phyloP scores from a whole-genome alignment of 306 rosid genomes.

The Canavalia ensiformis region DNA sequence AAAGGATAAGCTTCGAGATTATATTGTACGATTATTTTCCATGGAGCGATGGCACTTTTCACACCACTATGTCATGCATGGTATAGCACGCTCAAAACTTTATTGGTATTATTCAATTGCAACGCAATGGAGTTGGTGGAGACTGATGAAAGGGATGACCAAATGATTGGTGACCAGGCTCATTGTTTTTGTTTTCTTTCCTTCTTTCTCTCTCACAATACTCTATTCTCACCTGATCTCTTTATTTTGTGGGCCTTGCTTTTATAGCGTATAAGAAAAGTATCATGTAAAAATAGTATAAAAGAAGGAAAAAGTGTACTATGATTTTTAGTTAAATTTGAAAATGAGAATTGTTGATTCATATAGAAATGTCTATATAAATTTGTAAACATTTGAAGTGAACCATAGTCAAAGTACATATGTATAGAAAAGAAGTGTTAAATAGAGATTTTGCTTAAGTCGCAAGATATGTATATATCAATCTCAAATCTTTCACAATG shows the following conservation, averaged over 20 bases:
- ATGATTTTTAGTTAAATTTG: neutral
- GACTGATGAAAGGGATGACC: slow-evolving; percentile 51
- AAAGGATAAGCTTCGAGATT: slow-evolving; percentile 26
- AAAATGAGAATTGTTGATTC: neutral
- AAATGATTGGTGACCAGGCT: slow-evolving; percentile 42
- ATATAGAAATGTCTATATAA: neutral
- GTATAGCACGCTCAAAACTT: slow-evolving; percentile 10
- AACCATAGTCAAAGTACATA: neutral
- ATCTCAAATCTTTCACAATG: neutral
- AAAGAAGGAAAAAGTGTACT: neutral
- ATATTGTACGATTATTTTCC: neutral
- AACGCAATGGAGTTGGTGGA: slow-evolving; percentile 41
- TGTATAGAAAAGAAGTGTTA: neutral
- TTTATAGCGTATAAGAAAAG: slow-evolving; percentile 33
- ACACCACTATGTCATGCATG: slow-evolving; percentile 4
- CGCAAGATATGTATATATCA: slow-evolving; percentile 3
- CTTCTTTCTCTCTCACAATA: slow-evolving; percentile 4
- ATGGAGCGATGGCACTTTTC: neutral
- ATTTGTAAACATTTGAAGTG: neutral
- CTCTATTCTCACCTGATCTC: slow-evolving; percentile 1
- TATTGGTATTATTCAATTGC: slow-evolving; percentile 28
- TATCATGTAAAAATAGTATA: neutral
- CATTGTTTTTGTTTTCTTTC: slow-evolving; percentile 13
- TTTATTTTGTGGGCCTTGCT: slow-evolving; percentile 28
- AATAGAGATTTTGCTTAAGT: slow-evolving; percentile 10